These are phyloP conservation scores for Bothriochloa decipiens DNA, from an alignment of 176 grass and related monocot genomes.

Conservation along the genomic window DNA sequence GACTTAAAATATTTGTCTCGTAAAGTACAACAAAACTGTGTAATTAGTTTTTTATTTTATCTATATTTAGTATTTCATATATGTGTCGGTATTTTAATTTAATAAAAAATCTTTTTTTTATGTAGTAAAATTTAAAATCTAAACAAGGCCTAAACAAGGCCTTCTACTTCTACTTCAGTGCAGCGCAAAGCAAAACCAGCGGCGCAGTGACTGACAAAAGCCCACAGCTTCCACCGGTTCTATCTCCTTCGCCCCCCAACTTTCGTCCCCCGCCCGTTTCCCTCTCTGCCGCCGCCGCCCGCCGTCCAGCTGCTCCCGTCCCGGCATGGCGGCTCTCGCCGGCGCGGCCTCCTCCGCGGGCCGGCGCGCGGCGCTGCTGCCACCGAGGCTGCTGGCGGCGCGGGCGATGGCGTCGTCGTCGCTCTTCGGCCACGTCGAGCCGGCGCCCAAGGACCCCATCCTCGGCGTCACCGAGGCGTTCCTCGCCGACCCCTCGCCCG, in stretches of 20 bases:
- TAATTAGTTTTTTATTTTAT: too few relatives aligned
- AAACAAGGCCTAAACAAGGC: too few relatives aligned
- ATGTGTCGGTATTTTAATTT: too few relatives aligned
- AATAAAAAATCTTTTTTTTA: too few relatives aligned
- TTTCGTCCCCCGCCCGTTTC: neutral
- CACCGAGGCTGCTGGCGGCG: constrained; percentile 12
- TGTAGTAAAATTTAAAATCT: too few relatives aligned
- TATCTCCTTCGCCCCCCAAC: neutral
- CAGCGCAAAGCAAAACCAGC: constrained; percentile 5
- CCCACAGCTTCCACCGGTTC: neutral
- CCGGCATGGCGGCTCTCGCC: constrained; percentile 53
- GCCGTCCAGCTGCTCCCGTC: too few relatives aligned
- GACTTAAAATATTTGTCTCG: too few relatives aligned
- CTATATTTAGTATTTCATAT: too few relatives aligned
- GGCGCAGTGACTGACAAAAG: neutral
- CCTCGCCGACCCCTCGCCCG: constrained; percentile 77
- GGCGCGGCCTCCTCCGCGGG: constrained; percentile 32
- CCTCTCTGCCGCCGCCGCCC: neutral
- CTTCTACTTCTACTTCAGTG: too few relatives aligned
- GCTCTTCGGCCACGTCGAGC: constrained; percentile 82
- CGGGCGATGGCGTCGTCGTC: constrained; percentile 80
- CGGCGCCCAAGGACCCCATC: constrained; percentile 94
- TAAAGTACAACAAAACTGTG: too few relatives aligned
- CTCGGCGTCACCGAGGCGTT: constrained; percentile 97
- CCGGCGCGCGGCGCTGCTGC: constrained; percentile 25